These are phyloP conservation scores for Aaosphaeria pasadenensis DNA, from an alignment of 2,329 filamentous ascomycete genomes.

Conservation along the genomic window DNA sequence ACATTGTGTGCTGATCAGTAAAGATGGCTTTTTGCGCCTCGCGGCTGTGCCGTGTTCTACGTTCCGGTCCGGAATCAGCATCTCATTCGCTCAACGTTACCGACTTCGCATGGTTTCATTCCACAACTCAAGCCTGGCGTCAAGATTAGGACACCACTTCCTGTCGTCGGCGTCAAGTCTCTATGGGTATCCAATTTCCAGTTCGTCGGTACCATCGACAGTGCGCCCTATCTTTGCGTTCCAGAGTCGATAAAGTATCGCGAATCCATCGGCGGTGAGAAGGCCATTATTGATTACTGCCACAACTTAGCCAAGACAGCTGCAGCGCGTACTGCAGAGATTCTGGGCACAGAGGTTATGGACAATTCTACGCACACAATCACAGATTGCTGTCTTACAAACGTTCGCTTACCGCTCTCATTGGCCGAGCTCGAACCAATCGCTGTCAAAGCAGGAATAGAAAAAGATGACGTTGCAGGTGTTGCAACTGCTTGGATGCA, in stretches of 20 bases:
- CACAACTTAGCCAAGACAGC: slow-evolving; percentile 62
- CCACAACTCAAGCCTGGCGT: slow-evolving; percentile 34
- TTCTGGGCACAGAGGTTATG: slow-evolving; percentile 68
- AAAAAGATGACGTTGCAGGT: slow-evolving; percentile 15
- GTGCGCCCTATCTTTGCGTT: slow-evolving; percentile 68
- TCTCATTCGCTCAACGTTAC: slow-evolving; percentile 69
- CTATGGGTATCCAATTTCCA: slow-evolving; percentile 70
- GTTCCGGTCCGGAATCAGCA: slow-evolving; percentile 73
- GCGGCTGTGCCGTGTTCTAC: slow-evolving; percentile 78
- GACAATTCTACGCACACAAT: slow-evolving; percentile 63
- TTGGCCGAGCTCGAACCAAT: slow-evolving; percentile 28
- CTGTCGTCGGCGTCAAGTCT: slow-evolving; percentile 47
- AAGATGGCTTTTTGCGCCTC: slow-evolving; percentile 77
- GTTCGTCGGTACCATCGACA: slow-evolving; percentile 74
- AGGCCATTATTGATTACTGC: slow-evolving; percentile 63
- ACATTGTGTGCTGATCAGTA: neutral
- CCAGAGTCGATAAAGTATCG: slow-evolving; percentile 72
- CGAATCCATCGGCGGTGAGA: slow-evolving; percentile 69
- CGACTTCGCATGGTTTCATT: slow-evolving; percentile 76
- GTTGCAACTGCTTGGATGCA: slow-evolving; percentile 42
- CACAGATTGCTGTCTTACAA: slow-evolving; percentile 67
- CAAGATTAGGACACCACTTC: slow-evolving; percentile 36
- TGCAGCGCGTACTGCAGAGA: slow-evolving; percentile 57
- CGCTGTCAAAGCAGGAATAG: slow-evolving; percentile 14
- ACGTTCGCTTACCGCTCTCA: slow-evolving; percentile 68